These are phyloP conservation scores for Ophiostoma sp. DNA, from an alignment of 2,329 filamentous ascomycete species.

Conservation along the genomic window DNA sequence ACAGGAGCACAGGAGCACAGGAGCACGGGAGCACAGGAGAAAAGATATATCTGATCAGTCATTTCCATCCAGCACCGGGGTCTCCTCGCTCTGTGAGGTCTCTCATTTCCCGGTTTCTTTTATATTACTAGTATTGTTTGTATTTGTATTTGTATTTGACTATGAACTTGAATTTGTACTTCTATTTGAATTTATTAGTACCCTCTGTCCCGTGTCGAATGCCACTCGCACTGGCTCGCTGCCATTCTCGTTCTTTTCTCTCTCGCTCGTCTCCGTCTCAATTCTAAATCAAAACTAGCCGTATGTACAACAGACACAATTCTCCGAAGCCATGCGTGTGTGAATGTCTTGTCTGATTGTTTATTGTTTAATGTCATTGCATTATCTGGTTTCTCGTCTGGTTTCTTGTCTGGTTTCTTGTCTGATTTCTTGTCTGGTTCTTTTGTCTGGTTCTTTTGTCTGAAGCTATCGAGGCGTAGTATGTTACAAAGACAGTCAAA, in stretches of 20 bases:
- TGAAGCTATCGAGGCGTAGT: too few relatives aligned
- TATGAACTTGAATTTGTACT: background rate
- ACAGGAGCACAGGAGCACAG: background rate
- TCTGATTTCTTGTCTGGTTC: too few relatives aligned
- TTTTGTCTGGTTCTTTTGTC: too few relatives aligned
- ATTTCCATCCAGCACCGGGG: background rate
- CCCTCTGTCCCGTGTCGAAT: background rate
- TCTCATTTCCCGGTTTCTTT: too few relatives aligned
- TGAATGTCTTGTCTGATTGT: too few relatives aligned
- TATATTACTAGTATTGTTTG: background rate
- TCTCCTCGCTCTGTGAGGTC: too few relatives aligned
- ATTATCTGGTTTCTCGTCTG: too few relatives aligned
- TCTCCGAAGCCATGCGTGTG: too few relatives aligned
- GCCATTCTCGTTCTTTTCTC: background rate
- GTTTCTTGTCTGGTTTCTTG: too few relatives aligned
- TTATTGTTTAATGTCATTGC: too few relatives aligned
- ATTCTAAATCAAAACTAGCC: too few relatives aligned
- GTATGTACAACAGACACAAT: too few relatives aligned
- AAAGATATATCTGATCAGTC: slow-evolving; percentile 1
- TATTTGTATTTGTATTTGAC: background rate
- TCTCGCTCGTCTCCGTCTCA: background rate
- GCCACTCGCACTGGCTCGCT: background rate
- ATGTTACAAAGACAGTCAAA: background rate
- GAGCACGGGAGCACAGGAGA: background rate
- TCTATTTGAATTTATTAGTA: background rate